These are phyloP conservation scores for Apiosordaria backusii DNA, from an alignment of 495 filamentous ascomycete genomes.

Conservation along the genomic window DNA sequence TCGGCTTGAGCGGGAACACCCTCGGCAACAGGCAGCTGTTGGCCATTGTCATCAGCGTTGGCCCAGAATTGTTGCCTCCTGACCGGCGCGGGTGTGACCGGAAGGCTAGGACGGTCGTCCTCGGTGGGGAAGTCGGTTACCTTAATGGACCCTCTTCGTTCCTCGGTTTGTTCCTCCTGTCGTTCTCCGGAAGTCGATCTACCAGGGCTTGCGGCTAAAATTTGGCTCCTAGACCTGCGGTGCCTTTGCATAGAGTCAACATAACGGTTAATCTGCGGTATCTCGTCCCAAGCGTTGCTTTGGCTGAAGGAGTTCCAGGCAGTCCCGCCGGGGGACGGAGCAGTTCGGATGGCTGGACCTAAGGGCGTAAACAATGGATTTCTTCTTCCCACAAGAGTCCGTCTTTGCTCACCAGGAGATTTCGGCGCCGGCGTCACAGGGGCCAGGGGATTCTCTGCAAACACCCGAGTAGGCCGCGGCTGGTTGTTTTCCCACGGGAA, in stretches of 20 bases:
- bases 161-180: conserved; percentile 24
- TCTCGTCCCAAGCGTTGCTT: conserved; percentile 84
- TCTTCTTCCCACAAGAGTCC: conserved; percentile 33
- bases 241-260: conserved; percentile 65
- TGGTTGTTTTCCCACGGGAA: conserved; percentile 82
- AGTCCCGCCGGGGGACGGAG: conserved; percentile 42
- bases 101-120: conserved; percentile 79
- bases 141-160: conserved; percentile 50
- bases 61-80: conserved; percentile 41
- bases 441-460: conserved; percentile 50
- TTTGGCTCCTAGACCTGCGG: conserved; percentile 59
- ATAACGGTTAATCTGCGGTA: conserved; percentile 77
- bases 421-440: not conserved
- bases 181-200: conserved; percentile 9
- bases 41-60: conserved; percentile 39
- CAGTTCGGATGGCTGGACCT: conserved; percentile 24
- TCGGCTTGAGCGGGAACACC: conserved; percentile 81
- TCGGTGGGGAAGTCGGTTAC: conserved; percentile 86
- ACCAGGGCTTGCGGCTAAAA: conserved; percentile 36
- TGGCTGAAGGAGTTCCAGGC: conserved; percentile 61
- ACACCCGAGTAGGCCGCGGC: conserved; percentile 68
- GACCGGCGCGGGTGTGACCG: conserved; percentile 82
- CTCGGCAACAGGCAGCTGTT: conserved; percentile 65
- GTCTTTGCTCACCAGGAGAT: conserved; percentile 34
- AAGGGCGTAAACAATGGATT: conserved; percentile 44